Evolutionary conservation across 257 asterid species (phyloP), one percentile per base, ranked within the genome.

Genomic region (Nemophila menziesii): DNA sequence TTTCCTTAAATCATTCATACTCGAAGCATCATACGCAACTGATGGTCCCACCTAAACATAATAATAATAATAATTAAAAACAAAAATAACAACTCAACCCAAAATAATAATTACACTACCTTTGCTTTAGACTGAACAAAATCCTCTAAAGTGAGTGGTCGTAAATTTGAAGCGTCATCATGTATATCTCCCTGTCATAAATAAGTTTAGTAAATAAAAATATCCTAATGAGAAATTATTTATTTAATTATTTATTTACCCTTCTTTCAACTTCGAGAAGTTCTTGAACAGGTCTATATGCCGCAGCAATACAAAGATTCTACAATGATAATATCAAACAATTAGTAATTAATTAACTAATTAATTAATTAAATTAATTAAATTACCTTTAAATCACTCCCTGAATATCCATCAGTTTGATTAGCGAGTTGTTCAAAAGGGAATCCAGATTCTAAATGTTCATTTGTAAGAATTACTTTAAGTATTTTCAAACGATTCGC

Each of bases 361-460:
- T n/a, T n/a, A n/a, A n/a, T n/a, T n/a, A 43, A 24, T 16, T 48
- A 46, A 48, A 64, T 57, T 48, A 36, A 18, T 41, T 9, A 48
- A 39, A 52, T 51, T 66, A 90, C 98, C 96, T 90, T 90, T 52
- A 90, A 77, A 65, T 90, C 98, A 45, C 98, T 90, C 60, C 98
- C 98, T 6, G 96, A 90, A 69, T 90, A 90, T 62, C 96, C 98
- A 44, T 90, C 98, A 4, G 98, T 90, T 51, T 78, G 77, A 74
- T 78, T 80, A 43, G 98, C 94, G 33, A 89, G 96, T 58, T 81
- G 69, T 44, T 81, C 86, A 59, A 73, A 70, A 19, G 79, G 49
- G 47, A 89, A 89, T 26, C 63, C 80, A 14, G 79, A 8, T 65
- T 70, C 86, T 52, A 89, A 65, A 62, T 81, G 82, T 72, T 89